These are phyloP conservation scores for Hypoxylon fragiforme DNA, from an alignment of 495 filamentous ascomycete species.

Conservation along the genomic window DNA sequence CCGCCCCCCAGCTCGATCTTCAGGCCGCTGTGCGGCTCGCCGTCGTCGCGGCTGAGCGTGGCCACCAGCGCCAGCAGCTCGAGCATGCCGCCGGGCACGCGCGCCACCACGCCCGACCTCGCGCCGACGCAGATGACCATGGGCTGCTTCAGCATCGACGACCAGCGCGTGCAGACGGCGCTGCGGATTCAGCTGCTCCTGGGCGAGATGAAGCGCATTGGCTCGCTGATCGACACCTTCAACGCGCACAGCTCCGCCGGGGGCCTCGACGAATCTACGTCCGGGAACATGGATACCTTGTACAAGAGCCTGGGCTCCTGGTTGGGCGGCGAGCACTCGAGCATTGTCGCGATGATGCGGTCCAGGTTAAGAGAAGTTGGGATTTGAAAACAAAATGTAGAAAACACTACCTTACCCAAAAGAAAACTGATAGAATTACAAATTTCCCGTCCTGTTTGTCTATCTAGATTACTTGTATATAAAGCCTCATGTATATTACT, in stretches of 20 bases:
- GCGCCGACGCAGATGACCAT: constrained; percentile 23
- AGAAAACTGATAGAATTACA: too few species aligned
- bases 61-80: background rate
- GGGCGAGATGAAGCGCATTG: constrained; percentile 19
- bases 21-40: background rate
- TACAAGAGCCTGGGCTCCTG: constrained; percentile 17
- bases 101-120: background rate
- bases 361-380: constrained; percentile 15
- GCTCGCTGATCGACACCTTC: constrained; percentile 18
- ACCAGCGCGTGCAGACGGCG: constrained; percentile 24
- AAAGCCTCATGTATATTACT: too few species aligned
- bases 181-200: constrained; percentile 28
- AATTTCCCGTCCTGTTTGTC: too few species aligned
- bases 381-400: background rate
- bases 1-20: background rate
- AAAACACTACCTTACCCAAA: background rate
- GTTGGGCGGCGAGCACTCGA: constrained; percentile 23
- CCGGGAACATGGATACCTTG: constrained; percentile 10
- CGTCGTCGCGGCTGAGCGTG: background rate
- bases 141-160: constrained; percentile 27
- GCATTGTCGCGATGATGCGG: constrained; percentile 22
- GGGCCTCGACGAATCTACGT: constrained; percentile 1
- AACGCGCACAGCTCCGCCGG: background rate
- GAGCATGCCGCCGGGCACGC: background rate
- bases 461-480: too few species aligned